Evolutionary conservation across 2,329 filamentous ascomycete species (phyloP).

Genomic region (Purpureocillium lavendulum): DNA sequence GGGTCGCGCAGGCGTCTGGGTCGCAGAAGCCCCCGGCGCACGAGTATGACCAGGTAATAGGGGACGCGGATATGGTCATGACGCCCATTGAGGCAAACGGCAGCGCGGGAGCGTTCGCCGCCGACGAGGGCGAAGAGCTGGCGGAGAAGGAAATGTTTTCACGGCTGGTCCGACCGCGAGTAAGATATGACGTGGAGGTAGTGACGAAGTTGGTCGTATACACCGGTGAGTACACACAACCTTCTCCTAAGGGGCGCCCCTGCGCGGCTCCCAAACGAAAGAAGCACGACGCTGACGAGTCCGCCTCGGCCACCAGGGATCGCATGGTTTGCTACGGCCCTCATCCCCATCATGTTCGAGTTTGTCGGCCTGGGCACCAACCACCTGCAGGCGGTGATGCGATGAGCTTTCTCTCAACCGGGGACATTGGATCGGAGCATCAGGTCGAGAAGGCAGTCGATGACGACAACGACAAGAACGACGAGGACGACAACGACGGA

Average conservation of each 20-base stretch:
- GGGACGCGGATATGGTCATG: constrained; percentile 46
- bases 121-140: constrained; percentile 38
- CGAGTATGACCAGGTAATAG: constrained; percentile 68
- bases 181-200: constrained; percentile 96
- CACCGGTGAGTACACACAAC: constrained; percentile 51
- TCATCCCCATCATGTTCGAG: constrained; percentile 67
- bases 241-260: too few species aligned
- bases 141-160: constrained; percentile 78
- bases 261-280: too few species aligned
- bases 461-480: too few species aligned
- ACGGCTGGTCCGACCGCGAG: constrained; percentile 73
- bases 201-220: constrained; percentile 96
- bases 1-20: constrained; percentile 32
- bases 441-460: too few species aligned
- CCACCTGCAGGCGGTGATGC: constrained; percentile 17
- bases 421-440: too few species aligned
- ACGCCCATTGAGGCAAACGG: constrained; percentile 21
- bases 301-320: constrained; percentile 49
- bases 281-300: constrained; percentile 3
- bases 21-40: constrained; percentile 42
- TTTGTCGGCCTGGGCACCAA: constrained; percentile 42
- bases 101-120: constrained; percentile 22
- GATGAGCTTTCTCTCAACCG: too few species aligned
- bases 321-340: constrained; percentile 69
- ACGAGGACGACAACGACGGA: too few species aligned